Evolutionary conservation across 768 basidiomycete genomes (phyloP).

Genomic region (Boletales sp.): DNA sequence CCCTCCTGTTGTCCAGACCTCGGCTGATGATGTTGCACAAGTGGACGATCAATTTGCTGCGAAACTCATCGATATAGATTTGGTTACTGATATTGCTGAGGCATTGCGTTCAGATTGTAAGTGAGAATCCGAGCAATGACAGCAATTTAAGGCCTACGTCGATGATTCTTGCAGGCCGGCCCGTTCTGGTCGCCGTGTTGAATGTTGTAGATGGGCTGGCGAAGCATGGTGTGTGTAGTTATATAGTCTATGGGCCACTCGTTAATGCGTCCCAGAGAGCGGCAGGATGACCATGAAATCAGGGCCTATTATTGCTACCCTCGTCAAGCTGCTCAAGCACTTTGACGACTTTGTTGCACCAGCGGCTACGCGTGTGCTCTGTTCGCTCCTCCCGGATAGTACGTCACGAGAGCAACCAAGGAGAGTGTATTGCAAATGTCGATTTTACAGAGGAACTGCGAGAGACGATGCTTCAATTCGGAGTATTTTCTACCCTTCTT

Average conservation of each 20-base stretch:
- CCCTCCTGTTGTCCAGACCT: background rate
- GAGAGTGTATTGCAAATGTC: background rate
- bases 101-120: constrained; percentile 17
- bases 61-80: constrained; percentile 13
- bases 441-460: constrained; percentile 16
- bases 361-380: constrained; percentile 23
- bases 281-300: constrained; percentile 9
- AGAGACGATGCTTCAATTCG: constrained; percentile 11
- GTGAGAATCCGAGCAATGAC: background rate
- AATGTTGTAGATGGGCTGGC: constrained; percentile 17
- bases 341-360: constrained; percentile 29
- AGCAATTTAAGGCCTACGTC: background rate
- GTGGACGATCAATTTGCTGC: constrained; percentile 12
- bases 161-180: constrained; percentile 7
- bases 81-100: constrained; percentile 15
- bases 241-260: background rate
- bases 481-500: constrained; percentile 13
- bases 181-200: constrained; percentile 21
- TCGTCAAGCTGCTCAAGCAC: constrained; percentile 19
- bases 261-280: background rate
- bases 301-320: constrained; percentile 3
- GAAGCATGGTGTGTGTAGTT: constrained; percentile 6
- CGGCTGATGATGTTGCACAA: background rate
- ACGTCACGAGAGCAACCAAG: background rate
- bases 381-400: constrained; percentile 24